Percentiles rank a stretch among this genome's conserved stretches.
Evolutionary conservation across 805 yeast genomes (phyloP).

Genomic region (Dipodascopsis uninucleata): DNA sequence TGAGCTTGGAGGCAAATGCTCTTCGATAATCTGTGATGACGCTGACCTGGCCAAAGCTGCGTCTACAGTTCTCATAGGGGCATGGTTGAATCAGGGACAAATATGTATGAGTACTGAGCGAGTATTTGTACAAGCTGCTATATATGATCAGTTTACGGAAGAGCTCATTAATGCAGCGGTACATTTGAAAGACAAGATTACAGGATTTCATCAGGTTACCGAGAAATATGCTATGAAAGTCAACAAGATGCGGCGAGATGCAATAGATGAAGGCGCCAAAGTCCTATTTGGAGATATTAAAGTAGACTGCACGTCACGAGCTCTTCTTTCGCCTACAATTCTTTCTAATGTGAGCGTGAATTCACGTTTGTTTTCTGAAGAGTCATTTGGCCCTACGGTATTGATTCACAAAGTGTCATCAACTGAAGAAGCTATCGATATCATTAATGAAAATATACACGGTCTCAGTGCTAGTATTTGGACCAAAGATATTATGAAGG

Average conservation of each 20-base stretch:
- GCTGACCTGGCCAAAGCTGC: conserved; percentile 67
- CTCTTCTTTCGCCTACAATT: conserved; percentile 66
- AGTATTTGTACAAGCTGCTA: conserved; percentile 69
- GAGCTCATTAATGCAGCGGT: conserved; percentile 65
- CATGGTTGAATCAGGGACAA: conserved; percentile 86
- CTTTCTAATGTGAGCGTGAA: conserved; percentile 69
- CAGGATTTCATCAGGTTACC: conserved; percentile 64
- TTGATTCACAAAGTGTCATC: conserved; percentile 69
- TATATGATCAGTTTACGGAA: conserved; percentile 61
- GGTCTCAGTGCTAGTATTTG: conserved; percentile 90
- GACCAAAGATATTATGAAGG: conserved; percentile 64
- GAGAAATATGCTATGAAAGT: conserved; percentile 48
- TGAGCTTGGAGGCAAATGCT: conserved; percentile 86
- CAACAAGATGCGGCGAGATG: conserved; percentile 45
- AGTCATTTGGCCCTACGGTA: conserved; percentile 86
- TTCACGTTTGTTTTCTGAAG: conserved; percentile 69
- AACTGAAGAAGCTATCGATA: conserved; percentile 66
- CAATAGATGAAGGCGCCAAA: conserved; percentile 53
- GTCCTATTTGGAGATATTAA: conserved; percentile 37
- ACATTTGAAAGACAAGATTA: conserved; percentile 67
- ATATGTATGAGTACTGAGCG: conserved; percentile 93
- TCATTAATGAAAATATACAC: conserved; percentile 73
- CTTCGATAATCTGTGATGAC: conserved; percentile 70
- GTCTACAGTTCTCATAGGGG: conserved; percentile 65
- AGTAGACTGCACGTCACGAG: conserved; percentile 54